These are phyloP conservation scores for Leptodontidium sp. DNA, from an alignment of 2,329 filamentous ascomycete species.

Conservation along the genomic window DNA sequence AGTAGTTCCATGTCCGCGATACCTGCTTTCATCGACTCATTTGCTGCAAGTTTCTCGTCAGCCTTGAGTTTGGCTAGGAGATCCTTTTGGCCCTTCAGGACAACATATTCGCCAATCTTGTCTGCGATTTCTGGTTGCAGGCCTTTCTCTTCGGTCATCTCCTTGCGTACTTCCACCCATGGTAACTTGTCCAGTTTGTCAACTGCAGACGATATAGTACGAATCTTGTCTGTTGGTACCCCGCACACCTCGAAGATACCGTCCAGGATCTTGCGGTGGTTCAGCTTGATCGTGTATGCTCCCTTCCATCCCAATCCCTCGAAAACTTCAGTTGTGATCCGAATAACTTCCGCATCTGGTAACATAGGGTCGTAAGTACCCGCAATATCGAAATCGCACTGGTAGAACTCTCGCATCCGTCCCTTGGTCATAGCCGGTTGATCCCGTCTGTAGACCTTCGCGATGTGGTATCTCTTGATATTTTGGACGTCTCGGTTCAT, in stretches of 20 bases:
- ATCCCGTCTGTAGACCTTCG: conserved; percentile 86
- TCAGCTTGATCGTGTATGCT: conserved; percentile 81
- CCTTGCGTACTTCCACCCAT: conserved; percentile 88
- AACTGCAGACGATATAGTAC: conserved; percentile 89
- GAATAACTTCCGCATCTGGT: conserved; percentile 87
- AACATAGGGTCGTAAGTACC: conserved; percentile 90
- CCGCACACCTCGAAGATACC: conserved; percentile 92
- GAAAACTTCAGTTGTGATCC: conserved; percentile 87
- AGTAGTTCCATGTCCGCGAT: conserved; percentile 82
- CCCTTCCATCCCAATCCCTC: conserved; percentile 78
- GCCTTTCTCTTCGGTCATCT: conserved; percentile 94
- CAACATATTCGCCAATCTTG: conserved; percentile 86
- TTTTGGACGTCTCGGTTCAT: conserved; percentile 82
- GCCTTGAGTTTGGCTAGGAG: conserved; percentile 74
- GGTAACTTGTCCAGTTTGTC: conserved; percentile 95
- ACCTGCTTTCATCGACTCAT: conserved; percentile 79
- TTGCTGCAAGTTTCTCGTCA: conserved; percentile 73
- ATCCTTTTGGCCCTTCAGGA: conserved; percentile 77
- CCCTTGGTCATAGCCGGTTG: conserved; percentile 90
- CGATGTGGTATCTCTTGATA: conserved; percentile 95
- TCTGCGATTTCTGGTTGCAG: conserved; percentile 80
- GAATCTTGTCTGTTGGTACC: conserved; percentile 85
- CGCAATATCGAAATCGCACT: conserved; percentile 97
- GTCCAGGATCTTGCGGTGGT: conserved; percentile 93
- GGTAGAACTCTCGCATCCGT: conserved; percentile 94